Conservation (phyloP, 1,139 yeast species). For the Debaryomyces nepalensis region DNA sequence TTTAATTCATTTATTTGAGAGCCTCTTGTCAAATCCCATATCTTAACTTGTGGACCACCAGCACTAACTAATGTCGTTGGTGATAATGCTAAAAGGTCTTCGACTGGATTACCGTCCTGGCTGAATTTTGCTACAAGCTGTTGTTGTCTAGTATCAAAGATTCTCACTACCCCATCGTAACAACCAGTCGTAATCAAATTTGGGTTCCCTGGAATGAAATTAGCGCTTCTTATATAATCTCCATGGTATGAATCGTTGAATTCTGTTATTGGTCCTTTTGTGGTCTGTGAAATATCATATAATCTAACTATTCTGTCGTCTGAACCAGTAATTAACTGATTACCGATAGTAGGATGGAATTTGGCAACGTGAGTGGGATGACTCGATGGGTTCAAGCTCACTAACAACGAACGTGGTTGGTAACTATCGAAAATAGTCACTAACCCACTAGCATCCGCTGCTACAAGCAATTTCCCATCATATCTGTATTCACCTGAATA, state of each 20-base stretch:
- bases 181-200: conserved; percentile 90
- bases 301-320: conserved; percentile 87
- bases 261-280: conserved; percentile 63
- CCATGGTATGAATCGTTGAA: conserved; percentile 70
- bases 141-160: conserved; percentile 84
- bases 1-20: conserved; percentile 63
- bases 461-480: conserved; percentile 83
- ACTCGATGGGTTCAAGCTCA: conserved; percentile 77
- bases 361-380: conserved; percentile 96
- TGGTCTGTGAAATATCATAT: conserved; percentile 84
- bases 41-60: conserved; percentile 86
- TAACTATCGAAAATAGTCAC: conserved; percentile 83
- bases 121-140: conserved; percentile 40
- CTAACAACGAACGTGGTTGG: conserved; percentile 77
- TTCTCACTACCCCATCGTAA: conserved; percentile 83
- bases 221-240: conserved; percentile 86
- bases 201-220: conserved; percentile 73
- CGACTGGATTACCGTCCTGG: conserved; percentile 71
- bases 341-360: conserved; percentile 75
- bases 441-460: conserved; percentile 87
- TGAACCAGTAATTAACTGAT: conserved; percentile 82
- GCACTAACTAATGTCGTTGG: conserved; percentile 81
- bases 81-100: conserved; percentile 79
- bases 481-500: conserved; percentile 81
- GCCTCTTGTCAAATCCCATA: conserved; percentile 90